phyloP scores from a whole-genome alignment of 192 early-diverging fungal species.

The Gigaspora rosea region DNA sequence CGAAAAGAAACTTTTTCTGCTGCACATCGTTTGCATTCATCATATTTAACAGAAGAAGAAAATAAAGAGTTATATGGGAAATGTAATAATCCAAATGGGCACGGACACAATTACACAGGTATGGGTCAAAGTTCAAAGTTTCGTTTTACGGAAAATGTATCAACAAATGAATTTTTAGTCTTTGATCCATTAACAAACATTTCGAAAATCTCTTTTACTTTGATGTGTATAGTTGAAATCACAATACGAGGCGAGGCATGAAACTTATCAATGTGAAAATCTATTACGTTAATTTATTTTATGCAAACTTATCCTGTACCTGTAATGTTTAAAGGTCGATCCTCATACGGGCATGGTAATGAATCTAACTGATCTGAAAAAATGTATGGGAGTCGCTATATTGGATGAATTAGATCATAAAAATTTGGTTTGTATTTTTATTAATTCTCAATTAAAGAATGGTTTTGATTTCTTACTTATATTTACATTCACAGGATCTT shows the following conservation, averaged over 20 bases:
- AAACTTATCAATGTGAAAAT: slow-evolving; percentile 16
- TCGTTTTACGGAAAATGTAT: not conserved
- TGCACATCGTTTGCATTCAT: slow-evolving; percentile 85
- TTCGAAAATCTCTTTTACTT: not conserved
- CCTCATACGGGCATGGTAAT: slow-evolving; percentile 86
- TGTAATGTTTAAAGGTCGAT: slow-evolving; percentile 53
- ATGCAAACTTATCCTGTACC: not conserved
- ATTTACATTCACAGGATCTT: slow-evolving; percentile 56
- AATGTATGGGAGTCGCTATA: slow-evolving; percentile 69
- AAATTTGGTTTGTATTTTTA: slow-evolving; percentile 59
- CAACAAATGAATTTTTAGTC: not conserved
- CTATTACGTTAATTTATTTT: not conserved
- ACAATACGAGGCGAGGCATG: slow-evolving; percentile 68
- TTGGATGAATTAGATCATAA: slow-evolving; percentile 85
- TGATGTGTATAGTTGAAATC: slow-evolving; percentile 59
- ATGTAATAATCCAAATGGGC: slow-evolving; percentile 82
- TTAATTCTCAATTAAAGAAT: not conserved
- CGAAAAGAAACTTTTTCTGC: slow-evolving; percentile 83
- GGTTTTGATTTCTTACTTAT: not conserved
- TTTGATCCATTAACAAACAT: not conserved
- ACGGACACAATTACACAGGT: slow-evolving; percentile 93
- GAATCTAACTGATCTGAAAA: slow-evolving; percentile 79
- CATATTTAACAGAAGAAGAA: slow-evolving; percentile 68
- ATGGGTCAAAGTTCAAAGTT: not conserved
- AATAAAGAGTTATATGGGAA: slow-evolving; percentile 82